Conservation (phyloP, 495 filamentous ascomycete species). For the Sporormia fimetaria region DNA sequence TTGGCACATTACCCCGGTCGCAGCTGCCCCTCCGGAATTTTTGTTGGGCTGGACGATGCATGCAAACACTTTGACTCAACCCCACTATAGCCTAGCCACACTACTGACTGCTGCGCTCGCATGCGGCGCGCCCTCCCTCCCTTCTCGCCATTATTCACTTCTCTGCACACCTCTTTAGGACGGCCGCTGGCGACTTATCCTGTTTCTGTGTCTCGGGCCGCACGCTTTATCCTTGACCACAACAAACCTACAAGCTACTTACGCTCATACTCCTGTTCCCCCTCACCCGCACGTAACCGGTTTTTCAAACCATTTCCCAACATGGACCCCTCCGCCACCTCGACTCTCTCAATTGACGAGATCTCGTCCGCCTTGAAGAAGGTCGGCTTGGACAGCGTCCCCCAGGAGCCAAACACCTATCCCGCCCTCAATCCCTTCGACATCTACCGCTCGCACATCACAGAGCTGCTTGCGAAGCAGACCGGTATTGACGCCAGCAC, state of each 20-base stretch:
- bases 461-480: constrained; percentile 57
- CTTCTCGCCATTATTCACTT: constrained; percentile 11
- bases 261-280: constrained; percentile 1
- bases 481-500: constrained; percentile 57
- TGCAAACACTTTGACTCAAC: not conserved
- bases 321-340: constrained; percentile 4
- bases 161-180: constrained; percentile 5
- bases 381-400: constrained; percentile 15
- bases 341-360: constrained; percentile 15
- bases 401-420: constrained; percentile 28
- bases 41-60: not conserved
- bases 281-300: not conserved
- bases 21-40: constrained; percentile 11
- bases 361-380: constrained; percentile 12
- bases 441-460: constrained; percentile 75
- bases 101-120: constrained; percentile 6
- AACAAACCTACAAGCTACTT: not conserved
- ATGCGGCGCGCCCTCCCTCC: constrained; percentile 12
- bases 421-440: constrained; percentile 76
- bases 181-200: constrained; percentile 20
- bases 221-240: not conserved
- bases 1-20: not conserved
- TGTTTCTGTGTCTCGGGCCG: constrained; percentile 17
- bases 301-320: constrained; percentile 3
- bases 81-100: not conserved